Percentiles rank a stretch among this genome's conserved stretches.
These are phyloP conservation scores for Cladophialophora bantiana DNA, from an alignment of 2,329 filamentous ascomycete genomes.

Conservation along the genomic window DNA sequence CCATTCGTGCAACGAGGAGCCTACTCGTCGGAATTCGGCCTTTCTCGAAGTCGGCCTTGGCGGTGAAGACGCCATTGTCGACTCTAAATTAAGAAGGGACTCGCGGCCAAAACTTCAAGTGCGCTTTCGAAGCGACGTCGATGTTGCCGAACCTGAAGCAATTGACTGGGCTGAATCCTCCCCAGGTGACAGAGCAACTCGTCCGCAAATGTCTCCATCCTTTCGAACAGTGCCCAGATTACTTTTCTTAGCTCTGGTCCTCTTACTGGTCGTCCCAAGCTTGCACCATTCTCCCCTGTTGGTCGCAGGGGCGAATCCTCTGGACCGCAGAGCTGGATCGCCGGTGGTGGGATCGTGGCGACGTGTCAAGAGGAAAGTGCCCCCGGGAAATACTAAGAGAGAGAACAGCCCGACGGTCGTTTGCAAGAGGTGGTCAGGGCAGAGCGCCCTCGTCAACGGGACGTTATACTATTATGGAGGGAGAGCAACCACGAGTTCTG, in stretches of 20 bases:
- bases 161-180: slow-evolving; percentile 16
- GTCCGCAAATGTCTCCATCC: slow-evolving; percentile 27
- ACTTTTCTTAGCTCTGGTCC: slow-evolving; percentile 34
- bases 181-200: slow-evolving; percentile 1
- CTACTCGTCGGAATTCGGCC: slow-evolving; percentile 33
- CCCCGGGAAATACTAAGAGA: slow-evolving; percentile 33
- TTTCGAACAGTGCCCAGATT: slow-evolving; percentile 35
- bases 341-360: not conserved
- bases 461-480: slow-evolving; percentile 80
- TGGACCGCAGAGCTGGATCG: slow-evolving; percentile 23
- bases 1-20: slow-evolving; percentile 23
- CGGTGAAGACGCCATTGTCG: slow-evolving; percentile 35
- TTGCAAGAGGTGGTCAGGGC: slow-evolving; percentile 71
- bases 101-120: slow-evolving; percentile 34
- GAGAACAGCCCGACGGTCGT: slow-evolving; percentile 60
- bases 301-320: slow-evolving; percentile 33
- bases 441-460: slow-evolving; percentile 73
- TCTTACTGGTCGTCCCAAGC: slow-evolving; percentile 36
- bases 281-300: slow-evolving; percentile 33
- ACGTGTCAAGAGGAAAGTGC: slow-evolving; percentile 6
- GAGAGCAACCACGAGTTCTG: slow-evolving; percentile 63
- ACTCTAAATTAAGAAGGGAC: slow-evolving; percentile 35
- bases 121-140: slow-evolving; percentile 36
- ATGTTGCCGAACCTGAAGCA: slow-evolving; percentile 31
- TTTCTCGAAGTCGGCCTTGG: slow-evolving; percentile 41